Percentiles rank a stretch among this genome's conserved stretches.
Evolutionary conservation across 2,329 filamentous ascomycete genomes (phyloP).

Genomic region (Hypoxylon sp.): DNA sequence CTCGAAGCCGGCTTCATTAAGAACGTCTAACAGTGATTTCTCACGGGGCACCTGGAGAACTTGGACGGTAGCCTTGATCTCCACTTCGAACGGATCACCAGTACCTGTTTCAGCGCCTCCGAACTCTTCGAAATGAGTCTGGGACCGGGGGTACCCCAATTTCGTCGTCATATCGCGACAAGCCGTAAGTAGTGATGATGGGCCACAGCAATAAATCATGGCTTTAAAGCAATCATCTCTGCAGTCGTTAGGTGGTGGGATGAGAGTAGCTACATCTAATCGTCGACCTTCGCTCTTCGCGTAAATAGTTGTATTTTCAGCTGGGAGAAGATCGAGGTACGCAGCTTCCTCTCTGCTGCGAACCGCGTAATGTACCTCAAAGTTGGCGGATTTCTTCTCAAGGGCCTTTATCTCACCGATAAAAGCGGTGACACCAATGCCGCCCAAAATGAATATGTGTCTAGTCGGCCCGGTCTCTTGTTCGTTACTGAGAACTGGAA

Average conservation of each 20-base stretch:
- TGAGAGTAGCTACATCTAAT: constrained; percentile 56
- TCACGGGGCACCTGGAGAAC: constrained; percentile 48
- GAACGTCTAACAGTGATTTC: constrained; percentile 51
- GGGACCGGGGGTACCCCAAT: constrained; percentile 47
- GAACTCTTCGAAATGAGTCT: constrained; percentile 51
- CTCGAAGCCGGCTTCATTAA: constrained; percentile 53
- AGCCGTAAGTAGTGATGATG: constrained; percentile 44
- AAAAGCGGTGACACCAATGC: constrained; percentile 52
- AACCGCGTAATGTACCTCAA: constrained; percentile 52
- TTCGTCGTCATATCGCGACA: constrained; percentile 41
- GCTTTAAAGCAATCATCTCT: constrained; percentile 40
- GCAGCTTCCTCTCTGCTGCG: constrained; percentile 49
- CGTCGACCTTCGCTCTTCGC: constrained; percentile 47
- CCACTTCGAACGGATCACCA: constrained; percentile 51
- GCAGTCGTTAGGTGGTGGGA: constrained; percentile 44
- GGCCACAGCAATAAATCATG: constrained; percentile 54
- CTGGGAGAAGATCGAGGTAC: constrained; percentile 48
- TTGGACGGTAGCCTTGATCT: constrained; percentile 46
- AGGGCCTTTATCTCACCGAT: constrained; percentile 46
- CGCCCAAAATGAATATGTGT: constrained; percentile 51
- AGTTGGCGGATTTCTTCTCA: constrained; percentile 29
- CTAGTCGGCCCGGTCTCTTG: constrained; percentile 31
- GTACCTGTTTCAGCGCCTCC: constrained; percentile 48
- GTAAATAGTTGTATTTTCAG: constrained; percentile 45
- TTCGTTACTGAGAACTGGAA: constrained; percentile 18